Evolutionary conservation across 2,329 filamentous ascomycete species (phyloP), one percentile per base, ranked within the genome.

Genomic region (Akanthomyces lecanii): DNA sequence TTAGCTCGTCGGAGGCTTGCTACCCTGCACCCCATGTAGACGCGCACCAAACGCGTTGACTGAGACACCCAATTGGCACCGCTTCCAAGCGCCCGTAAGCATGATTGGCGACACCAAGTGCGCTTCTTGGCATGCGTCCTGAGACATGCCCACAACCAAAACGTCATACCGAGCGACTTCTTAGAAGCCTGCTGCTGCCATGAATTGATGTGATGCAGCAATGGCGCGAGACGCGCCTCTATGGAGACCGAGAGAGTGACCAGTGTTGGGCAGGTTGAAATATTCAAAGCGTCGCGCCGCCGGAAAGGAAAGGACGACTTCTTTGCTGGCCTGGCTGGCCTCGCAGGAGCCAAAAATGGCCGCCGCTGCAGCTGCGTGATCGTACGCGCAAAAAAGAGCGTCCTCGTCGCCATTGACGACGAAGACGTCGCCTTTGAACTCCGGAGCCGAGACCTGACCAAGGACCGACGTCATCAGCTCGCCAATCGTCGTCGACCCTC

Each of bases 361-460:
- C 18, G 28, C 14, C 5, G 45, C 25, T 3, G 60, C 50, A 30
- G 44, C 25, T 2, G 51, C 14, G 11, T 40, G 38, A 47, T 54
- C 50, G 18, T 23, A 28, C 8, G 44, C 25, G 36, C 61, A 63
- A 36, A 63, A 63, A 3, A 63, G 25, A 21, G 28, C 36, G 25
- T 63, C 61, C 5, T 40, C 10, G 33, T 63, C 47, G 33, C 53
- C 53, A 48, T 63, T 58, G 4, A 63, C 18, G 11, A 63, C 61
- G 23, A 63, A 63, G 8, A 63, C 45, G n/a, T 56, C 61, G 4
- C 53, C 61, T 5, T 36, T 44, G 47, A 42, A 63, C 12, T 57
- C 7, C 1, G 53, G 61, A 2, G 61, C 42, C 11, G 21, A n/a
- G 7, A 23, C 7, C 42, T 56, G 52, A 4, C 61, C 61, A 5